These are phyloP conservation scores for Hibiscus tridactylites DNA, from an alignment of 345 rosid species.

Conservation along the genomic window DNA sequence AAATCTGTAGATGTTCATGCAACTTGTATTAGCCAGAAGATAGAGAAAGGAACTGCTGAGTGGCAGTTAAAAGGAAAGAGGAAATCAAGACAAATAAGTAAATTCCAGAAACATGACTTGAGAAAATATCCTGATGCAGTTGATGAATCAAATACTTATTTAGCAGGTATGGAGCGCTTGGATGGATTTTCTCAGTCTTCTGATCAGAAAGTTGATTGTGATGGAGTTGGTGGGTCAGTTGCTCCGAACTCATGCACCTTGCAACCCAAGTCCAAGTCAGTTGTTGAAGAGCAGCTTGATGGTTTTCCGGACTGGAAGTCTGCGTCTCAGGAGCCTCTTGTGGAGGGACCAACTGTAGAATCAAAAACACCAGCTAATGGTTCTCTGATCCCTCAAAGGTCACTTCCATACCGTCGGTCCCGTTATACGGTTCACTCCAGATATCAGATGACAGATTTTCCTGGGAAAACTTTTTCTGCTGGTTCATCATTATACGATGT, in stretches of 20 bases:
- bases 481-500: slow-evolving; percentile 52
- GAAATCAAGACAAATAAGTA: slow-evolving; percentile 65
- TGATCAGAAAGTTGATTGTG: slow-evolving; percentile 28
- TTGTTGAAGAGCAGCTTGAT: slow-evolving; percentile 21
- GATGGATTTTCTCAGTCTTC: slow-evolving; percentile 31
- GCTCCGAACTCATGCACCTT: slow-evolving; percentile 2
- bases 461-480: slow-evolving; percentile 22
- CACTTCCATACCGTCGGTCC: slow-evolving; percentile 44
- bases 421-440: slow-evolving; percentile 42
- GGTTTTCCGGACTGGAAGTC: slow-evolving; percentile 28
- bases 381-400: slow-evolving; percentile 41
- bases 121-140: slow-evolving; percentile 38
- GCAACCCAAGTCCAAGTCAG: slow-evolving; percentile 15
- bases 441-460: slow-evolving; percentile 36
- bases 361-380: slow-evolving; percentile 17
- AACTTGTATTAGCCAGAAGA: slow-evolving; percentile 36
- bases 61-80: slow-evolving; percentile 96
- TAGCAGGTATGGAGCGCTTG: slow-evolving; percentile 19
- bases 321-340: slow-evolving; percentile 21
- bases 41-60: slow-evolving; percentile 58
- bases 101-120: slow-evolving; percentile 47
- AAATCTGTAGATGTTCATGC: slow-evolving; percentile 22
- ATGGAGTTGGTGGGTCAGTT: slow-evolving; percentile 14
- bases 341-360: slow-evolving; percentile 27
- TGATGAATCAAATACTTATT: slow-evolving; percentile 30